These are phyloP conservation scores for Erysimum cheiri DNA, from an alignment of 441 rosid species.

Conservation along the genomic window DNA sequence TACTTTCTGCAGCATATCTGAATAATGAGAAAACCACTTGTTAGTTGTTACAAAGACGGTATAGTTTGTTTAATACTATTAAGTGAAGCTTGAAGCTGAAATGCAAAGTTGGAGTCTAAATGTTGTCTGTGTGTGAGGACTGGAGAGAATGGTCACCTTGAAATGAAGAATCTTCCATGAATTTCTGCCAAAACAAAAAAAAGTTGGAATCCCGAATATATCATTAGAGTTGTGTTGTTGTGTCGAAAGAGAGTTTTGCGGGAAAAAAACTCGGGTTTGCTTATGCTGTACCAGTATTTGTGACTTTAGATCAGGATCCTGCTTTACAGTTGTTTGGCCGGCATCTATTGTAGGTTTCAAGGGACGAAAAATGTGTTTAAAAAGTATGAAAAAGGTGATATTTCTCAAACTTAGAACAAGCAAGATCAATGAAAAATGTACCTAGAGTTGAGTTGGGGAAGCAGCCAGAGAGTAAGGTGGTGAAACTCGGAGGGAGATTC, in stretches of 20 bases:
- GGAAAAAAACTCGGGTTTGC: not conserved
- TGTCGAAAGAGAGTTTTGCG: conserved; percentile 11
- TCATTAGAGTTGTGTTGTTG: not conserved
- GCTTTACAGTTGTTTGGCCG: conserved; percentile 42
- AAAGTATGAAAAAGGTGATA: conserved; percentile 18
- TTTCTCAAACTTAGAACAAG: conserved; percentile 26
- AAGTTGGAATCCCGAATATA: conserved; percentile 10
- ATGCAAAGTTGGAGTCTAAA: not conserved
- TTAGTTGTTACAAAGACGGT: not conserved
- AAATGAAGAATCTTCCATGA: conserved; percentile 84
- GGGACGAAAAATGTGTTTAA: conserved; percentile 24
- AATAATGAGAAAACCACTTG: conserved; percentile 21
- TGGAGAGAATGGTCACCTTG: conserved; percentile 59
- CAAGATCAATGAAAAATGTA: conserved; percentile 34
- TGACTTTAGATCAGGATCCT: conserved; percentile 62
- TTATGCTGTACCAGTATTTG: conserved; percentile 65
- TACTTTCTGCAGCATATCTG: conserved; percentile 82
- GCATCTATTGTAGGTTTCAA: conserved; percentile 46
- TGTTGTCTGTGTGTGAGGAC: conserved; percentile 11
- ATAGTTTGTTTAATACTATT: not conserved
- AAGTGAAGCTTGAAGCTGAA: conserved; percentile 20
- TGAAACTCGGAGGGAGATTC: conserved; percentile 77
- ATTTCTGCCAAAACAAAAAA: conserved; percentile 61
- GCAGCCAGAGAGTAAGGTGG: conserved; percentile 66
- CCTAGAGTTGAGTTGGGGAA: conserved; percentile 59